Conservation (phyloP, 495 filamentous ascomycete species). For the Massariosphaeria phaeospora region DNA sequence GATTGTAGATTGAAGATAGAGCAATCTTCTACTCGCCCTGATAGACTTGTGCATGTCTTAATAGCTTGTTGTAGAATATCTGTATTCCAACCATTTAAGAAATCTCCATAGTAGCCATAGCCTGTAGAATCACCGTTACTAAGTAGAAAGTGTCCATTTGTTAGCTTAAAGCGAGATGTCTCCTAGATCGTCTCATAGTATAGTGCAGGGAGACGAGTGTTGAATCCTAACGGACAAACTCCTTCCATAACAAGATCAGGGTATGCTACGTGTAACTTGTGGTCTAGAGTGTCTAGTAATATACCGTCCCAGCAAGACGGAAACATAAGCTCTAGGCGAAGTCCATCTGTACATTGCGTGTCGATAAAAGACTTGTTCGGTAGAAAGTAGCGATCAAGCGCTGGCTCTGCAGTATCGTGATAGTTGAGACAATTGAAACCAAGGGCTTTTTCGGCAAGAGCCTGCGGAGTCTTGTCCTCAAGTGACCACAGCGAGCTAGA, state of each 20-base stretch:
- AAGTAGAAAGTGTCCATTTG: not conserved
- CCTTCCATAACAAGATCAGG: not conserved
- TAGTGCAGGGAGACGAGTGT: not conserved
- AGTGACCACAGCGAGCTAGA: not conserved
- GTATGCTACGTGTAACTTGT: not conserved
- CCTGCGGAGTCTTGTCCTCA: not conserved
- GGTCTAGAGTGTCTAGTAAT: not conserved
- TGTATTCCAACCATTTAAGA: not conserved
- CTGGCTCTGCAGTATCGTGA: not conserved
- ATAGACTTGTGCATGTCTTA: not conserved
- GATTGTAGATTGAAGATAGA: not conserved
- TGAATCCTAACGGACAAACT: not conserved
- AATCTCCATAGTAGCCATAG: not conserved
- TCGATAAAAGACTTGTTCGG: not conserved
- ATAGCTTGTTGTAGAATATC: not conserved
- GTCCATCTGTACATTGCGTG: not conserved
- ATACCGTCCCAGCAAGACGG: not conserved
- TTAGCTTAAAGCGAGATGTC: not conserved
- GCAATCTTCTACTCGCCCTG: not conserved
- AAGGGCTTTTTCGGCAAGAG: not conserved
- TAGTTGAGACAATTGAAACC: not conserved
- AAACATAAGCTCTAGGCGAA: not conserved
- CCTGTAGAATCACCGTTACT: not conserved
- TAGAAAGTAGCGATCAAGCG: not conserved
- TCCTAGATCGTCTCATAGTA: not conserved